Evolutionary conservation across 139 green algal species (phyloP).

Genomic region (Chlamydomonas applanata): DNA sequence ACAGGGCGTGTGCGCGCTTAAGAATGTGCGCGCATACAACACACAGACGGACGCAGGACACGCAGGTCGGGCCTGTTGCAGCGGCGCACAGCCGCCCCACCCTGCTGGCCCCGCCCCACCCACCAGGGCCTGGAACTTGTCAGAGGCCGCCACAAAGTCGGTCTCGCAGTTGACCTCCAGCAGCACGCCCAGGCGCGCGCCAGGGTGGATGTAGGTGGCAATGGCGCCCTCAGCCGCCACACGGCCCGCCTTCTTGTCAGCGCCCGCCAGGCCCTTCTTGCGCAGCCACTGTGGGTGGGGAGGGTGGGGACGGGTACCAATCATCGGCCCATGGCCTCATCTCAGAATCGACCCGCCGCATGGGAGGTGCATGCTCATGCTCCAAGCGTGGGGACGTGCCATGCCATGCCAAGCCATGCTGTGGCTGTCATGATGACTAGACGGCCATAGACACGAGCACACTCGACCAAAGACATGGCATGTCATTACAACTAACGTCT

Average conservation of each 20-base stretch:
- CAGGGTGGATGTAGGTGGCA: slow-evolving; percentile 91
- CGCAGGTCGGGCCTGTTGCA: no score
- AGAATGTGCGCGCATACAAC: neutral
- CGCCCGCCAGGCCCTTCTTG: slow-evolving; percentile 94
- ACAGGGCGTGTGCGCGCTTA: no score
- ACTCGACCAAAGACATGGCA: no score
- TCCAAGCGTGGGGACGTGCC: neutral
- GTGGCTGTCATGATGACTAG: neutral
- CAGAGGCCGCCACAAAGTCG: slow-evolving; percentile 89
- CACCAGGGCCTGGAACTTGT: slow-evolving; percentile 84
- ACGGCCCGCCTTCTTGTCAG: slow-evolving; percentile 94
- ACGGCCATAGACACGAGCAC: no score
- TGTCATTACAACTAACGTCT: no score
- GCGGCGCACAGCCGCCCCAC: no score
- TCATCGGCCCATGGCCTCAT: neutral
- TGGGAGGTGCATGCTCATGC: neutral
- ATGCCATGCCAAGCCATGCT: neutral
- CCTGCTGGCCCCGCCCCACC: slow-evolving; percentile 56
- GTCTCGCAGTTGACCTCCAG: slow-evolving; percentile 97
- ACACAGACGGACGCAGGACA: neutral
- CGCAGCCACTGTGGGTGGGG: slow-evolving; percentile 71
- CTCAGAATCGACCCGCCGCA: neutral
- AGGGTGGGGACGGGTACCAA: neutral
- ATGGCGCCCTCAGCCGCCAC: slow-evolving; percentile 91
- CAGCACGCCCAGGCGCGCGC: slow-evolving; percentile 83